Evolutionary conservation across 257 asterid species (phyloP), one percentile per base, ranked within the genome.

Genomic region (Euphrasia confusa): DNA sequence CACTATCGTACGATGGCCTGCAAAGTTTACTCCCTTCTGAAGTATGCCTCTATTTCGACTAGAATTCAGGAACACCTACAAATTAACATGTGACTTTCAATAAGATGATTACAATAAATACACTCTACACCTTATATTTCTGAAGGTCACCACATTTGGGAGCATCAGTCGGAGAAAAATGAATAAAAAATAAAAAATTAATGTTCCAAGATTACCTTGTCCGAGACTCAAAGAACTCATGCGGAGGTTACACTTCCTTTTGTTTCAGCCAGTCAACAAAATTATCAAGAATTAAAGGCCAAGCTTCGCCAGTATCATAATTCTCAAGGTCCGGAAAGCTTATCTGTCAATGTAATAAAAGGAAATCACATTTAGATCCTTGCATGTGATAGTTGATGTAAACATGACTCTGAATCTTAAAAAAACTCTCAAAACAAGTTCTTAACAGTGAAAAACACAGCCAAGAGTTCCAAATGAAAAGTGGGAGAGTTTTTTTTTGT

Each of bases 231-330:
- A 52, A 37, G 10, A 54, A 15, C 40, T 69, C 37, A 65, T 54
- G 70, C 58, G 40, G n/a, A 40, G 32, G 49, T 49, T 27, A 11
- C 66, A 55, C 48, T 27, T 45, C 60, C 39, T 72, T 74, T 26
- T 47, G 75, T 63, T 75, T 89, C 77, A 78, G 52, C 87, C 94
- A 86, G 2, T 81, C 97, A 45, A 84, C 97, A 63, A 84, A 89
- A 67, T 86, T 89, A 66, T 89, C 95, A 35, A 89, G 82, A 71
- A 89, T 67, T 71, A 86, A 68, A 37, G 95, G 91, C 92, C 97
- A 89, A 12, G 95, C 95, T 67, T 78, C 84, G 52, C 76, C 50
- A 2, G 84, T 66, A 73, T 86, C 89, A 45, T 89, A 86, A 69
- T 89, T 84, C 65, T 80, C 57, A 15, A 86, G 77, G 63, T 81